Percentiles rank a stretch among this genome's conserved stretches.
Conservation (phyloP, 2,329 filamentous ascomycete species). For the Aspergillus fijiensis region DNA sequence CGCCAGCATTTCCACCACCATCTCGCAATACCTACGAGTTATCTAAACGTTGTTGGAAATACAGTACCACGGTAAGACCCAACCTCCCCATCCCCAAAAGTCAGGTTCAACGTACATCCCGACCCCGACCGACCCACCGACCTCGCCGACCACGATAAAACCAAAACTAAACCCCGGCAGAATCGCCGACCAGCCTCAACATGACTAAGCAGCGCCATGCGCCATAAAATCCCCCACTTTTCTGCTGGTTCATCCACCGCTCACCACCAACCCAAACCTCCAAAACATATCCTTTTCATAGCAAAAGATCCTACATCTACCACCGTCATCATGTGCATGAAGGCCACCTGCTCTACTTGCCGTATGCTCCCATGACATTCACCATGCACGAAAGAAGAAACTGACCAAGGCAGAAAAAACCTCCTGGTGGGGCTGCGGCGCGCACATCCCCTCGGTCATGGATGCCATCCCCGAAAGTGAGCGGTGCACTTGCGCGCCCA, state of each 20-base stretch:
- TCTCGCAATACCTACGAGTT: no score
- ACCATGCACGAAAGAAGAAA: constrained; percentile 5
- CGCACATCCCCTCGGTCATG: constrained; percentile 62
- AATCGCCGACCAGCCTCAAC: neutral
- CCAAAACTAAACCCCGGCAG: neutral
- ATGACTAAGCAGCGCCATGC: neutral
- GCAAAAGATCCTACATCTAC: no score
- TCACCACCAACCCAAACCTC: neutral
- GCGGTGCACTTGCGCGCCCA: constrained; percentile 66
- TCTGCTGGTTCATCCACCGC: no score
- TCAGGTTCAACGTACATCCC: no score
- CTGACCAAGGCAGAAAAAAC: constrained; percentile 51
- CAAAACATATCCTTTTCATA: neutral
- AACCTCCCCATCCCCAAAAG: no score
- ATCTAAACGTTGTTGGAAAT: no score
- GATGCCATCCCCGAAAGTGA: constrained; percentile 57
- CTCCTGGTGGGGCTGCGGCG: constrained; percentile 67
- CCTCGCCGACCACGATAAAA: neutral
- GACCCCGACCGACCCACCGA: no score
- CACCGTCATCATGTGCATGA: constrained; percentile 59
- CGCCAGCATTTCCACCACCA: no score
- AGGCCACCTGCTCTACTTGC: constrained; percentile 62
- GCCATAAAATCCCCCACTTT: neutral
- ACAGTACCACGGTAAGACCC: no score
- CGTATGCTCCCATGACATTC: constrained; percentile 43